Evolutionary conservation across 2,329 filamentous ascomycete genomes (phyloP), one percentile per base, ranked within the genome.

Genomic region (Colletotrichum coccodes): DNA sequence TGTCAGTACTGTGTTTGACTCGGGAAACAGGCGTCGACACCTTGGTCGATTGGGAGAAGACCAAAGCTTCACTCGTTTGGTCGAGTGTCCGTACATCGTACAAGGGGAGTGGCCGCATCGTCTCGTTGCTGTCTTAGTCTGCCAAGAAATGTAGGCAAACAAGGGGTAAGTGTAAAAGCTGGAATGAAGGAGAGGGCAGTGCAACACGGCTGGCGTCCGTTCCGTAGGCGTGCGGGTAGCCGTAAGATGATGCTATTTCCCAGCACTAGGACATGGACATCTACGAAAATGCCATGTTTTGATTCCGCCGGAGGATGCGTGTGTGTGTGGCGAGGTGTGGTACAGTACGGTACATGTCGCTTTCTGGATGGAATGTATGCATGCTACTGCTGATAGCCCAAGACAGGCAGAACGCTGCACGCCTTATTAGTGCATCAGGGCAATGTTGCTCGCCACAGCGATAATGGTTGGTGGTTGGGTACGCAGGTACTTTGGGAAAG

Each of bases 201-300:
- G 66, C 61, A 60, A 42, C 26, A 42, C 61, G 66, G 66, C 62
- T 69, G 61, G 49, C 34, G 47, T 49, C 28, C 8, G 61, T 66
- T 69, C 61, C 49, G 61, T 36, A 32, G 46, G 44, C 34, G 32
- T 42, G 56, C 56, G 12, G 14, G 38, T 32, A 28, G 62, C 58
- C 21, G 62, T 44, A 23, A 28, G 44, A 56, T 54, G 52, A 68
- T 68, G 67, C 63, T 34, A 70, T 70, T 70, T 52, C 23, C 63
- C n/a, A 26, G 67, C 23, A 30, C 36, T n/a, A 21, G 36, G 47
- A 53, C 30, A 70, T 70, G 67, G 67, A 52, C 38, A 61, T 68
- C 44, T 70, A 52, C 18, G 12, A 66, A 60, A 70, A 68, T 68
- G 50, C 67, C 67, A 70, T 70, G 50, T 62, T 65, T 53, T 50